These are phyloP conservation scores for Chaetomium tenue DNA, from an alignment of 495 filamentous ascomycete genomes.

Conservation along the genomic window DNA sequence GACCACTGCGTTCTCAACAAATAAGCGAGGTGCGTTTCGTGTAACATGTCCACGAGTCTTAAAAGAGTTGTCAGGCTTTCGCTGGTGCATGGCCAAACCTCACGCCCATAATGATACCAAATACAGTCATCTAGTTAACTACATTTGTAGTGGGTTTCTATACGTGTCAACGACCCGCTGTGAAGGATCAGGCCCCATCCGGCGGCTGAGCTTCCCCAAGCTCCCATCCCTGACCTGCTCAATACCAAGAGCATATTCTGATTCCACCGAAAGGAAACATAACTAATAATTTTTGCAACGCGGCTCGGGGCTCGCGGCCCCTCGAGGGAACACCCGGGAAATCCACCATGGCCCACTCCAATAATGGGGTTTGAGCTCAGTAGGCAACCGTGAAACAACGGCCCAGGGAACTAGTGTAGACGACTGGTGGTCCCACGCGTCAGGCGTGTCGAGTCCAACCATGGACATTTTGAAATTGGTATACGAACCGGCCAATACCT, in stretches of 20 bases:
- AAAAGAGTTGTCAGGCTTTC: too few relatives aligned
- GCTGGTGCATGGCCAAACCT: not conserved
- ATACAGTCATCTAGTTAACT: not conserved
- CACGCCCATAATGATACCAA: not conserved
- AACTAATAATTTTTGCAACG: not conserved
- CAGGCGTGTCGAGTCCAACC: not conserved
- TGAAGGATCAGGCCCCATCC: not conserved
- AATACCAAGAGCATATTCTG: not conserved
- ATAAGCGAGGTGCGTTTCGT: too few relatives aligned
- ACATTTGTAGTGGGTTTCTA: not conserved
- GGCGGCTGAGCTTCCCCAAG: not conserved
- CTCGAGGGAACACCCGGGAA: not conserved
- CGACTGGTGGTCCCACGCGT: not conserved
- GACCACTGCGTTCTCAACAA: too few relatives aligned
- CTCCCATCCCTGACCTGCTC: not conserved
- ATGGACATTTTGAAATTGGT: not conserved
- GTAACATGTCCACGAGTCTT: too few relatives aligned
- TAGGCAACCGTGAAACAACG: not conserved
- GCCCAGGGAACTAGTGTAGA: not conserved
- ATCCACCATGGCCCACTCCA: not conserved
- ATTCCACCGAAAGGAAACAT: not conserved
- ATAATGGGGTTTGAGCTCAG: not conserved
- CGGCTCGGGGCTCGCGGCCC: not conserved
- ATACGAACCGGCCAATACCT: not conserved
- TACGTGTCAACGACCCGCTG: conserved; percentile 1